A percentile compares a stretch with the other conserved stretches of the same genome.
phyloP scores from a whole-genome alignment of 768 basidiomycete species.

The Pisolithus albus region DNA sequence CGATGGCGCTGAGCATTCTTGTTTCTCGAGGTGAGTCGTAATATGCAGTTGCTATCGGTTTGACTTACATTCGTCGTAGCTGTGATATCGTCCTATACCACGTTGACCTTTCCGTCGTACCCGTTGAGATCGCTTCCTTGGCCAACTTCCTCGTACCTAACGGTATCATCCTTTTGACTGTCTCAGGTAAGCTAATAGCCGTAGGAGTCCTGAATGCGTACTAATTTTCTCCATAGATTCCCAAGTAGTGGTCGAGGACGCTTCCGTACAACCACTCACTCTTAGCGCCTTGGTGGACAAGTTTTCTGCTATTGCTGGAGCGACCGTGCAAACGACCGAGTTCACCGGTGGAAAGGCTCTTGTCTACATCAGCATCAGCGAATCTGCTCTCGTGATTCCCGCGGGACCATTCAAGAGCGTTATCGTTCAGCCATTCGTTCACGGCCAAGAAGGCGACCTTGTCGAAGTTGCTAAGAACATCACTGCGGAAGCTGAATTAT shows the following conservation, averaged over 20 bases:
- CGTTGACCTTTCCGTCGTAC: conserved; percentile 15
- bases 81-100: conserved; percentile 16
- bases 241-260: conserved; percentile 10
- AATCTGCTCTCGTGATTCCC: conserved; percentile 11
- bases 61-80: not conserved
- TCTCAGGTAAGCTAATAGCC: conserved; percentile 12
- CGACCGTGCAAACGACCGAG: conserved; percentile 9
- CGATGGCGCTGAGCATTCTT: conserved; percentile 1
- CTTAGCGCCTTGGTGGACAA: conserved; percentile 5
- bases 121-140: conserved; percentile 15
- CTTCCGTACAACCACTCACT: conserved; percentile 10
- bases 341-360: conserved; percentile 8
- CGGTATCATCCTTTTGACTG: conserved; percentile 18
- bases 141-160: conserved; percentile 17
- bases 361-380: conserved; percentile 10
- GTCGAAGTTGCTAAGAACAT: conserved; percentile 21
- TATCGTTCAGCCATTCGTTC: conserved; percentile 20
- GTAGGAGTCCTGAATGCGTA: not conserved
- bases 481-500: conserved; percentile 20
- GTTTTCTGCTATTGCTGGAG: conserved; percentile 10
- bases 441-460: conserved; percentile 21
- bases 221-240: conserved; percentile 9
- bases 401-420: conserved; percentile 19
- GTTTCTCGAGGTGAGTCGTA: conserved; percentile 8
- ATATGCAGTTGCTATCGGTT: not conserved